phyloP scores from a whole-genome alignment of 1,284 basidiomycete genomes.

The Jaminaea rosea region DNA sequence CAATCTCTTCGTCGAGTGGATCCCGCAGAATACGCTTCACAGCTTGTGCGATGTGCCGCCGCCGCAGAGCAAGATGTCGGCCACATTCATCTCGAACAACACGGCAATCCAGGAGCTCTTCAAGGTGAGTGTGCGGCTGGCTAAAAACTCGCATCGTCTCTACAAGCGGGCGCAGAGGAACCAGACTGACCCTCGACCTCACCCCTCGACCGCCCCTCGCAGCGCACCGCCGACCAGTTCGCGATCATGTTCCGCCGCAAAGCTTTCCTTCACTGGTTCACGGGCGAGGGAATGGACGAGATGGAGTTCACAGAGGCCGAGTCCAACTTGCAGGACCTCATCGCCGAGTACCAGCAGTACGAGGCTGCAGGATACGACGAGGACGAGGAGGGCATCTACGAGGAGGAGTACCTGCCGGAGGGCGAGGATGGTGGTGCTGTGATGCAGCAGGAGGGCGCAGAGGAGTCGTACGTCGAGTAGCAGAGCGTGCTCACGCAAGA shows the following conservation, averaged over 20 bases:
- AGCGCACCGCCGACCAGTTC: constrained; percentile 47
- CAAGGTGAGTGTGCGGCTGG: constrained; percentile 6
- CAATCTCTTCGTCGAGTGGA: constrained; percentile 40
- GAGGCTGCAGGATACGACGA: constrained; percentile 11
- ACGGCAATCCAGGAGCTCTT: constrained; percentile 40
- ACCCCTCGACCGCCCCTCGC: constrained; percentile 48
- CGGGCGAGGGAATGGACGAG: constrained; percentile 48
- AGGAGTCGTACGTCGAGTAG: not conserved
- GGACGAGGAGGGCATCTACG: constrained; percentile 5
- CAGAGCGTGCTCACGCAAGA: no score
- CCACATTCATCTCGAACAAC: constrained; percentile 47
- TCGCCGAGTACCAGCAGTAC: constrained; percentile 50
- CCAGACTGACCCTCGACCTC: not conserved
- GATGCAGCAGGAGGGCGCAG: not conserved
- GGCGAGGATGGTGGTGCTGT: constrained; percentile 3
- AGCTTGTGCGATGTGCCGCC: constrained; percentile 46
- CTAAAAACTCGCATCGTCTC: no score
- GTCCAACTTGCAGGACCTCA: constrained; percentile 45
- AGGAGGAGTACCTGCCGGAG: no score
- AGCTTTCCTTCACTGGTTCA: constrained; percentile 49
- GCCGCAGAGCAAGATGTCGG: constrained; percentile 45
- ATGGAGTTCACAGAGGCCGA: constrained; percentile 49
- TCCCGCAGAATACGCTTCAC: constrained; percentile 46
- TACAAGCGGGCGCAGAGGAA: not conserved
- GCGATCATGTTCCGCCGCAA: constrained; percentile 47